Base-by-base conservation (phyloP, 2,329 filamentous ascomycete genomes). In the Aulographum hederae region DNA sequence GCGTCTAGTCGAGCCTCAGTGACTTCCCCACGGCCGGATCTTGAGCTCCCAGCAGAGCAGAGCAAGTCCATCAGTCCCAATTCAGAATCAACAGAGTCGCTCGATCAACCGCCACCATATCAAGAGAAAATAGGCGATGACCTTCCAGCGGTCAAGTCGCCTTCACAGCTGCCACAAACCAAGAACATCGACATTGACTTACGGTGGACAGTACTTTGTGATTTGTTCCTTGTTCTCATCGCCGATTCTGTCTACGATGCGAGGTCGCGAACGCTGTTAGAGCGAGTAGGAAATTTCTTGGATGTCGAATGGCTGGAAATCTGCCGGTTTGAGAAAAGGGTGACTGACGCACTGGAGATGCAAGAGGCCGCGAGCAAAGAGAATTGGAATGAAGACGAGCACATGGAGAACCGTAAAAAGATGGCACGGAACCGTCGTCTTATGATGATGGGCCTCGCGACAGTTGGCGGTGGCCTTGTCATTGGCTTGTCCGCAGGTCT, bases 331-430 rank as follows among this genome's bases (percentile, higher is more conserved):
- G 89, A 98, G 56, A 95, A 94, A 57, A 77, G 84, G 32, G 82
- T 98, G 4, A 94, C 89, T 5, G 89, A 98, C 53, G 84, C 89
- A 1, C 61, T 98, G 15, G 89, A 98, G 53, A 94, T 98, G 82
- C 86, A 95, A 54, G 84, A 95, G 52, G 74, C 79, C 29, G 81
- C 82, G 4, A 78, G 84, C 39, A 91, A 86, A 46, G 89, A 98
- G 55, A 93, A 86, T 39, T 98, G 89, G 89, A 91, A 94, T 41
- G 89, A 98, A 51, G 77, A 89, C 8, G 81, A 91, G 40, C 84
- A 95, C 49, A 82, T 95, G 65, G 82, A 93, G 51, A 69, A 64
- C 36, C 71, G 89, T 29, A 69, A 80, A 32, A 93, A 94, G 51
- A 58, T 71, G 46, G 81, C 80, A 2, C 61, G 85, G 37, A 93